Conservation (phyloP, 257 asterid genomes). For the Linaria vulgaris region DNA sequence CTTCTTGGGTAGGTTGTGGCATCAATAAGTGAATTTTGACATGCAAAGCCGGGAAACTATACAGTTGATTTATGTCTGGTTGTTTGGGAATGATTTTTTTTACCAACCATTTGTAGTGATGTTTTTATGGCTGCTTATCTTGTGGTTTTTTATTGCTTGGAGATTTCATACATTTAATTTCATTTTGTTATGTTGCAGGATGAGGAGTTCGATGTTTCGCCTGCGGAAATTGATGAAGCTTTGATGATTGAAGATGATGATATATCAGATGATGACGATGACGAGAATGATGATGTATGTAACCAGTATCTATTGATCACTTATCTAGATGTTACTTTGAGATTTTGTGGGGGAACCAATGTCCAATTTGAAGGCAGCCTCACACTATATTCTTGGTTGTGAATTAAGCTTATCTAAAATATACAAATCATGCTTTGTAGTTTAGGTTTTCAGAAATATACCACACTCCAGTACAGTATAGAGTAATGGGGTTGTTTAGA, state of each 20-base stretch:
- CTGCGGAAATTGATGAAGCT: conserved; percentile 77
- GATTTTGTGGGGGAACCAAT: background rate
- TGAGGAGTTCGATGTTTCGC: conserved; percentile 83
- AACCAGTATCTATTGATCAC: conserved; percentile 7
- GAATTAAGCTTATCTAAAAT: too few relatives aligned
- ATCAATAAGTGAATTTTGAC: background rate
- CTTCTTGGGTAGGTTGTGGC: background rate
- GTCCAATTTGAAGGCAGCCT: background rate
- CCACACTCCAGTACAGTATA: too few relatives aligned
- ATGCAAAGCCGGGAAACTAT: background rate
- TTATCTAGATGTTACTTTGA: background rate
- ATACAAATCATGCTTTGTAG: too few relatives aligned
- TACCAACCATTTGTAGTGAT: conserved; percentile 1
- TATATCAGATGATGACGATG: conserved; percentile 83
- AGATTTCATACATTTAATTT: background rate
- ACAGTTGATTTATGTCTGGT: background rate
- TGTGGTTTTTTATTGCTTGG: background rate
- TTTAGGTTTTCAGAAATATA: too few relatives aligned
- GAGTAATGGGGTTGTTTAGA: too few relatives aligned
- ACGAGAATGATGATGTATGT: conserved; percentile 62
- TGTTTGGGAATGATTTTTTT: background rate
- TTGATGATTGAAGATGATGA: conserved; percentile 94
- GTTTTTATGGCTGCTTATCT: background rate
- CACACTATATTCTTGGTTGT: background rate
- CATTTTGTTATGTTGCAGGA: conserved; percentile 52